Base-by-base conservation (phyloP, 495 filamentous ascomycete species). In the Aspergillus asperescens region DNA sequence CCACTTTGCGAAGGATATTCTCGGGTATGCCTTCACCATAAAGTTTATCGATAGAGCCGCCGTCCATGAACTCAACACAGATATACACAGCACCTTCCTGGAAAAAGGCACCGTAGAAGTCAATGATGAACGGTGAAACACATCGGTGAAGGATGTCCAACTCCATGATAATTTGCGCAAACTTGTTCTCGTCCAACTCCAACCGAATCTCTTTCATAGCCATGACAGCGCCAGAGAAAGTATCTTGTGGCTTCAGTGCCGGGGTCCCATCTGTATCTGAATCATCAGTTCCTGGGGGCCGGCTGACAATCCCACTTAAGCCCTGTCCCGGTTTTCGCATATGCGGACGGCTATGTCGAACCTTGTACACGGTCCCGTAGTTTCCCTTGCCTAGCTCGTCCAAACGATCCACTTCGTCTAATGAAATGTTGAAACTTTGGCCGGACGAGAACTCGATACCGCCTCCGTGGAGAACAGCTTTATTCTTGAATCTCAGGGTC, bases 171-270 rank as follows among this genome's bases (percentile, higher is more conserved):
- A 99, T 99, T 37, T 93, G 89, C 5, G 87, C 84, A 65, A 99
- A 96, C 66, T 97, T 97, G 48, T 86, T 86, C 64, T 97, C 93
- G 59, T 99, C 93, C 32, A 99, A 73, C 65, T 99, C 93, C 20
- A 99, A 74, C n/a, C 93, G 81, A 51, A 97, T 94, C 68, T 99
- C 93, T 62, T 99, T 97, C 93, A 99, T 97, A 12, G 93, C 93
- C 93, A 99, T 99, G 57, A 94, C 75, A 24, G 87, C 76, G 4
- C 90, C 90, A 0, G 82, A 82, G 10, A 76, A 68, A 22, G 70
- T 69, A 27, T 71, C 69, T 5, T 66, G 45, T 4, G 62, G 50
- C n/a, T 51, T 56, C 7, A 15, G 5, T 2, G 38, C 27, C 27
- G 56, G 50, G 5, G 42, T 22, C 15, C 54, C 52, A 22, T 64